Conservation (phyloP, 495 filamentous ascomycete genomes). For the Penicillium goetzii region DNA sequence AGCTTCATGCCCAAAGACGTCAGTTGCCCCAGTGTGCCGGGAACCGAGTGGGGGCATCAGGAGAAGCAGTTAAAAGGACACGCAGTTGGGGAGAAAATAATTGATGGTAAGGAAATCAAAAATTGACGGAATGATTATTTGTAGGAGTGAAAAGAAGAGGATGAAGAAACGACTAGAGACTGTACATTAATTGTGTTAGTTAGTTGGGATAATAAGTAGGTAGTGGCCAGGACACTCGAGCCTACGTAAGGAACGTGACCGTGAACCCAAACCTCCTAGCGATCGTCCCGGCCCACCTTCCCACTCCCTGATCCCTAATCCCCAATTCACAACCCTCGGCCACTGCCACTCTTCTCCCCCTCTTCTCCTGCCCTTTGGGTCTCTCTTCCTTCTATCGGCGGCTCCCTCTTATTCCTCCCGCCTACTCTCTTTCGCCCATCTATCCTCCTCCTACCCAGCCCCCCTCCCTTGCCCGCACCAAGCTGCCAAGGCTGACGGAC, state of each 20-base stretch:
- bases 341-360: constrained; percentile 1
- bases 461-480: constrained; percentile 17
- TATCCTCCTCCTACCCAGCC: constrained; percentile 8
- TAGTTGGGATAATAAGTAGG: background rate
- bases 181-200: no score
- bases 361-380: background rate
- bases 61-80: constrained; percentile 9
- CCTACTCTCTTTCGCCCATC: background rate
- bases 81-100: background rate
- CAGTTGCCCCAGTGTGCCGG: constrained; percentile 33
- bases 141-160: background rate
- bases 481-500: constrained; percentile 33
- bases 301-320: constrained; percentile 31
- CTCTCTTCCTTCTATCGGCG: constrained; percentile 12
- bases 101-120: background rate
- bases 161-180: background rate
- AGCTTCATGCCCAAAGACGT: constrained; percentile 37
- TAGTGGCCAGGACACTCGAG: background rate
- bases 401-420: constrained; percentile 8
- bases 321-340: constrained; percentile 18
- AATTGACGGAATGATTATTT: background rate
- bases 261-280: constrained; percentile 26
- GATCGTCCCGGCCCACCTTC: constrained; percentile 36
- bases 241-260: constrained; percentile 42
- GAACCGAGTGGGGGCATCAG: constrained; percentile 27